These are phyloP conservation scores for Plasmodium yoelii DNA, from an alignment of 169 alveolate genomes.

Conservation along the genomic window DNA sequence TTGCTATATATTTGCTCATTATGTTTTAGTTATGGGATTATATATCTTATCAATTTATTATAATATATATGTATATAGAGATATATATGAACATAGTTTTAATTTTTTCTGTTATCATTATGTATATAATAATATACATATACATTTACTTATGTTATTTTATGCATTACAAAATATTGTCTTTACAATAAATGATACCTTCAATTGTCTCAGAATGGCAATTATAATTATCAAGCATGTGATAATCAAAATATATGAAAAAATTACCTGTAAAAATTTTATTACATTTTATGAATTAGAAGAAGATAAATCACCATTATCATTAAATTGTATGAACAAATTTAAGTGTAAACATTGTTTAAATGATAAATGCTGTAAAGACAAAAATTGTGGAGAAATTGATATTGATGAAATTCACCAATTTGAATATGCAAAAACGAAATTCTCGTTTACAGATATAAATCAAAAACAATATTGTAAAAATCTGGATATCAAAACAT, in stretches of 20 bases:
- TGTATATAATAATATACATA: slow-evolving; percentile 55
- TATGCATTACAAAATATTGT: slow-evolving; percentile 63
- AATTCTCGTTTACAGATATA: slow-evolving; percentile 21
- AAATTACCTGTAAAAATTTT: slow-evolving; percentile 69
- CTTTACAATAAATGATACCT: slow-evolving; percentile 62
- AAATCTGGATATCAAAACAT: slow-evolving; percentile 59
- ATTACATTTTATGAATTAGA: slow-evolving; percentile 70
- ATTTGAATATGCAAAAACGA: slow-evolving; percentile 34
- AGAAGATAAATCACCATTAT: slow-evolving; percentile 57
- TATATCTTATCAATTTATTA: slow-evolving; percentile 52
- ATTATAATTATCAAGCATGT: slow-evolving; percentile 40
- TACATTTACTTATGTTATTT: slow-evolving; percentile 63
- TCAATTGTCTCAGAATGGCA: slow-evolving; percentile 58
- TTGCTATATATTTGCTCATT: slow-evolving; percentile 70
- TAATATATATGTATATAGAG: slow-evolving; percentile 49
- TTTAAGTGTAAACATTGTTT: slow-evolving; percentile 26
- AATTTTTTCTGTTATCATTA: slow-evolving; percentile 69
- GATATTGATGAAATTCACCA: slow-evolving; percentile 67
- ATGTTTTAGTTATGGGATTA: slow-evolving; percentile 67
- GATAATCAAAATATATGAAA: slow-evolving; percentile 51
- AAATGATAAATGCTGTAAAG: slow-evolving; percentile 54
- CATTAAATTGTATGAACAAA: slow-evolving; percentile 48
- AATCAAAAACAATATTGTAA: slow-evolving; percentile 54
- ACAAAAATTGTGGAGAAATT: slow-evolving; percentile 67
- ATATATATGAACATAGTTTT: slow-evolving; percentile 44